A percentile compares a stretch with the other conserved stretches of the same genome.
Conservation (phyloP, 2,329 filamentous ascomycete genomes). For the Fusarium buharicum region DNA sequence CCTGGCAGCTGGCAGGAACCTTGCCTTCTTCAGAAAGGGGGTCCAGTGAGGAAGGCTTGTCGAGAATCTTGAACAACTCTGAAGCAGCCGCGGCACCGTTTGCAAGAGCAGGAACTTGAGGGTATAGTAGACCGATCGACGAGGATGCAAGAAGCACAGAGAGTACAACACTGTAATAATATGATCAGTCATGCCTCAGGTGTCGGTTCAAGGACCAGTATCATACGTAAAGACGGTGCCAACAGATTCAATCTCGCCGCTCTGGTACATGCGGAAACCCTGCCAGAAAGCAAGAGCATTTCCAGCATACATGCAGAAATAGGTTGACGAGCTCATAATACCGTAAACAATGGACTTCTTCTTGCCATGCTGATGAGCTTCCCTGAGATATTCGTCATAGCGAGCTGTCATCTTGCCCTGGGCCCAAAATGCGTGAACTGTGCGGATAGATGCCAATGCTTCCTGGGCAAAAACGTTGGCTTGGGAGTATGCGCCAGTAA, state of each 20-base stretch:
- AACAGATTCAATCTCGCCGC: constrained; percentile 50
- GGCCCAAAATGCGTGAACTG: constrained; percentile 58
- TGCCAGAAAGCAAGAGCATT: constrained; percentile 58
- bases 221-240: constrained; percentile 54
- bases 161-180: constrained; percentile 11
- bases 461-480: constrained; percentile 50
- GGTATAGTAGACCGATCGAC: constrained; percentile 18
- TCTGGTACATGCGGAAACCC: constrained; percentile 51
- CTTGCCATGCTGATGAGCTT: constrained; percentile 49
- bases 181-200: neutral
- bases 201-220: fast-evolving
- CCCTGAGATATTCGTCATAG: constrained; percentile 51
- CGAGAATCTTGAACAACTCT: constrained; percentile 28
- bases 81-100: constrained; percentile 32
- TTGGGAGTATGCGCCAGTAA: constrained; percentile 47
- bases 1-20: constrained; percentile 31
- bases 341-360: constrained; percentile 53
- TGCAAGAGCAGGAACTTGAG: constrained; percentile 23
- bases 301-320: constrained; percentile 53
- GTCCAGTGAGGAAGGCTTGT: constrained; percentile 27
- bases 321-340: constrained; percentile 51
- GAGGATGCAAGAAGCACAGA: constrained; percentile 31
- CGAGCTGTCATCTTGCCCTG: constrained; percentile 49
- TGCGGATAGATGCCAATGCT: constrained; percentile 51
- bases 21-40: constrained; percentile 13